Conservation (phyloP, 1,284 basidiomycete genomes). For the Taiwanofungus camphoratus region DNA sequence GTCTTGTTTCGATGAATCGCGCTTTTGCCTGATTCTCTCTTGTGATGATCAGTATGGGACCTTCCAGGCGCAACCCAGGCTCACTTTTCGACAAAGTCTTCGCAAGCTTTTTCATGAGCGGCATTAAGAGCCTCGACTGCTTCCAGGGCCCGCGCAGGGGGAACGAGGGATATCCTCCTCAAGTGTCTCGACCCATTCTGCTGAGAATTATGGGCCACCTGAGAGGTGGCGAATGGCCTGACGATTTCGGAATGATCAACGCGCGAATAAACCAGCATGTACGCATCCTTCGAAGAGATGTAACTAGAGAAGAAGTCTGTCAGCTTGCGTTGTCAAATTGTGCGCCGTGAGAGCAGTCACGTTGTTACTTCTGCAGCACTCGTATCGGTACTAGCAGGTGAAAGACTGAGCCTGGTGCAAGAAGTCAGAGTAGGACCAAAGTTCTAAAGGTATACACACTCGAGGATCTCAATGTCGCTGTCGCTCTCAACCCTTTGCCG, state of each 20-base stretch:
- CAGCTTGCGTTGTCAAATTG: constrained; percentile 1
- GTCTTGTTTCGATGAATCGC: constrained; percentile 44
- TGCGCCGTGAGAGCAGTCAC: constrained; percentile 7
- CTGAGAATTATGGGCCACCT: not conserved
- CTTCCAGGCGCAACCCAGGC: constrained; percentile 15
- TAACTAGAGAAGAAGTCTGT: constrained; percentile 15
- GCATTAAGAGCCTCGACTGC: constrained; percentile 54
- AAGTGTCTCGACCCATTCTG: not conserved
- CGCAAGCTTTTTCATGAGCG: constrained; percentile 45
- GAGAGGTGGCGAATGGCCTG: not conserved
- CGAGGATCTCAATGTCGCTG: constrained; percentile 42
- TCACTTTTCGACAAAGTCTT: constrained; percentile 45
- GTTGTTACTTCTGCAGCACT: constrained; percentile 14
- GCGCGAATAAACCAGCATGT: constrained; percentile 86
- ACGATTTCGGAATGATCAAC: constrained; percentile 3
- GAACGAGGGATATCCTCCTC: constrained; percentile 23
- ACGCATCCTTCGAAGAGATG: constrained; percentile 73
- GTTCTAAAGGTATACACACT: too few species aligned
- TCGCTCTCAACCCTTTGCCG: constrained; percentile 47
- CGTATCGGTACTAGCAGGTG: not conserved
- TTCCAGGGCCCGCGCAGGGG: constrained; percentile 48
- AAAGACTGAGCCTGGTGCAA: too few species aligned
- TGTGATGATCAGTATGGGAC: not conserved
- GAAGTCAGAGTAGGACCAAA: too few species aligned
- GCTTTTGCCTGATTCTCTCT: constrained; percentile 41